Percentiles rank a stretch among this genome's conserved stretches.
phyloP scores from a whole-genome alignment of 148 eudicot species.

The Nepenthes mirabilis region DNA sequence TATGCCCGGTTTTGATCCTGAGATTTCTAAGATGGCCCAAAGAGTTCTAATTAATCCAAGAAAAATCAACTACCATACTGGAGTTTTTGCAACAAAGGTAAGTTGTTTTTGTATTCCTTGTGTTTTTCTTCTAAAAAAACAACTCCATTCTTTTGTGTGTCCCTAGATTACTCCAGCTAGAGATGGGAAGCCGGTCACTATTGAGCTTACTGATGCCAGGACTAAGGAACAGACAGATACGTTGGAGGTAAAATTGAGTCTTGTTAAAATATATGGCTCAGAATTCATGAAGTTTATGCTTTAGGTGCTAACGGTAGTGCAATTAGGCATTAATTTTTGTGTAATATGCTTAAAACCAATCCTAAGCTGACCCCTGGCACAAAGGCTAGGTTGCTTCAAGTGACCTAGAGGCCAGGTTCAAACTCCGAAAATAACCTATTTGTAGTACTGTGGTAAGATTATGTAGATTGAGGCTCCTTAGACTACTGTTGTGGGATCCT shows the following conservation, averaged over 20 bases:
- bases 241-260: conserved; percentile 50
- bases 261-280: too few species aligned
- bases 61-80: conserved; percentile 91
- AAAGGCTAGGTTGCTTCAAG: too few species aligned
- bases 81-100: conserved; percentile 99
- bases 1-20: conserved; percentile 99
- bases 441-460: neutral
- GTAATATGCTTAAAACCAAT: too few species aligned
- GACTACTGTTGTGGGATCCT: neutral
- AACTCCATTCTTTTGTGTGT: conserved; percentile 4
- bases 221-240: conserved; percentile 84
- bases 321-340: too few species aligned
- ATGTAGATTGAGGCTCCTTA: neutral
- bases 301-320: too few species aligned
- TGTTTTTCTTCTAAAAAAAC: conserved; percentile 1
- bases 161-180: conserved; percentile 92
- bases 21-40: conserved; percentile 94
- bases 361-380: too few species aligned
- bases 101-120: neutral
- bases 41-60: conserved; percentile 93
- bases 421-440: too few species aligned
- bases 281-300: too few species aligned
- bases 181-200: conserved; percentile 93
- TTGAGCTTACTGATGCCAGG: conserved; percentile 97
- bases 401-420: too few species aligned